phyloP scores from a whole-genome alignment of 164 flowering plant species.

The Vitis rotundifolia region DNA sequence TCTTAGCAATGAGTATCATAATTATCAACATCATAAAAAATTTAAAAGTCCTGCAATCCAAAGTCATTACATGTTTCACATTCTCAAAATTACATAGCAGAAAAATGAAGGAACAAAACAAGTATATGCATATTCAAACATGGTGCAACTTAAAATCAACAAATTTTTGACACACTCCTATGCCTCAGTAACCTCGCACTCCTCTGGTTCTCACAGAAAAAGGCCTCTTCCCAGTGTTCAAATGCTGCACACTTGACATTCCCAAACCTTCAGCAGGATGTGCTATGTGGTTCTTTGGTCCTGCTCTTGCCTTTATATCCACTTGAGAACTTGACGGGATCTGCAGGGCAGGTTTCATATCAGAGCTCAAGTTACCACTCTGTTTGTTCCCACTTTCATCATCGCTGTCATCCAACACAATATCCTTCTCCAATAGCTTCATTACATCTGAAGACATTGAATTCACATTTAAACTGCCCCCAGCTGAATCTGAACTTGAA shows the following conservation, averaged over 20 bases:
- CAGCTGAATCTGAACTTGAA: conserved; percentile 42
- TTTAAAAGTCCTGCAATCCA: not conserved
- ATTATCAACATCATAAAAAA: not conserved
- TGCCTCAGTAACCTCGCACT: conserved; percentile 27
- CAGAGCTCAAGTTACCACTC: not conserved
- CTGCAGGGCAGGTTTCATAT: conserved; percentile 9
- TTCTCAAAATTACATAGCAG: not conserved
- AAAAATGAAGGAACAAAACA: conserved; percentile 1
- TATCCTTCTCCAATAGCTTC: conserved; percentile 27
- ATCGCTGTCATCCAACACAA: conserved; percentile 40
- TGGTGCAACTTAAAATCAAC: not conserved
- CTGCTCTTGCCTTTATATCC: conserved; percentile 7
- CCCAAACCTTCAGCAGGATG: conserved; percentile 11
- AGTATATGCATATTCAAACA: not conserved
- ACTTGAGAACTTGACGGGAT: conserved; percentile 9
- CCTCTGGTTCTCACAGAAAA: conserved; percentile 61
- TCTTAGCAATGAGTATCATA: no score
- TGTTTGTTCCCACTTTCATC: conserved; percentile 21
- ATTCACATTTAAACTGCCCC: conserved; percentile 9
- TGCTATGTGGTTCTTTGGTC: not conserved
- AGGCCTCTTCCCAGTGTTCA: conserved; percentile 37
- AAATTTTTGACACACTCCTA: not conserved
- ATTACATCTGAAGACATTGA: conserved; percentile 9
- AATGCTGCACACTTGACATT: not conserved
- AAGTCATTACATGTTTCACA: not conserved